These are phyloP conservation scores for Coelastrella sp. DNA, from an alignment of 139 green algal species.

Conservation along the genomic window DNA sequence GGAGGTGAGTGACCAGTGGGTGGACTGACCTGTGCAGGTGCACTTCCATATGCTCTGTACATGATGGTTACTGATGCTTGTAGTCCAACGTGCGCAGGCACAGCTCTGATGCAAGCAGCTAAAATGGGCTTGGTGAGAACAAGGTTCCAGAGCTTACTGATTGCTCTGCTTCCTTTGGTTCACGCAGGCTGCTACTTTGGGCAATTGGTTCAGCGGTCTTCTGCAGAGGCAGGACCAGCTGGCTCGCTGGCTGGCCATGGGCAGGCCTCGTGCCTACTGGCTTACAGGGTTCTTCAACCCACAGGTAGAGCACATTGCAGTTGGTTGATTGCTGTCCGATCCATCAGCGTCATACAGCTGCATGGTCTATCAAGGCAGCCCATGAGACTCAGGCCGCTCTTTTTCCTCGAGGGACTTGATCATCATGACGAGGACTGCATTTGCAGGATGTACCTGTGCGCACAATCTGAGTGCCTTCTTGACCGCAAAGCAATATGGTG, in stretches of 20 bases:
- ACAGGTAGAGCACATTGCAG: conserved; percentile 49
- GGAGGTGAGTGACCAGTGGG: conserved; percentile 55
- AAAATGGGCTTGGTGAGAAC: background rate
- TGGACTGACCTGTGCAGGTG: too few species aligned
- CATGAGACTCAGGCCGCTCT: background rate
- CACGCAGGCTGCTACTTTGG: conserved; percentile 70
- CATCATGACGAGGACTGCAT: too few species aligned
- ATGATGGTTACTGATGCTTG: background rate
- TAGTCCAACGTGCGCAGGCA: background rate
- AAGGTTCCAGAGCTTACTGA: background rate
- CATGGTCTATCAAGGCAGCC: too few species aligned
- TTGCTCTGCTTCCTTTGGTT: background rate
- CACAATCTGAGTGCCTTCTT: background rate
- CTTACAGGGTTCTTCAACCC: conserved; percentile 98
- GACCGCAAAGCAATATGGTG: background rate
- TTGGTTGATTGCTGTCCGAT: background rate
- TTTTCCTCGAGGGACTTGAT: background rate
- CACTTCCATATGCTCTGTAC: conserved; percentile 39
- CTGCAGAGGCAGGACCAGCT: conserved; percentile 93
- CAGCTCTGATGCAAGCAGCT: background rate
- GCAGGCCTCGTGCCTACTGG: conserved; percentile 92
- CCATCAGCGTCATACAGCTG: too few species aligned
- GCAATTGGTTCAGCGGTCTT: conserved; percentile 92
- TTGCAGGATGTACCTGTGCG: too few species aligned
- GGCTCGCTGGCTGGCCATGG: conserved; percentile 89